Evolutionary conservation across 306 rosid genomes (phyloP).

Genomic region (Fragaria ananassa): DNA sequence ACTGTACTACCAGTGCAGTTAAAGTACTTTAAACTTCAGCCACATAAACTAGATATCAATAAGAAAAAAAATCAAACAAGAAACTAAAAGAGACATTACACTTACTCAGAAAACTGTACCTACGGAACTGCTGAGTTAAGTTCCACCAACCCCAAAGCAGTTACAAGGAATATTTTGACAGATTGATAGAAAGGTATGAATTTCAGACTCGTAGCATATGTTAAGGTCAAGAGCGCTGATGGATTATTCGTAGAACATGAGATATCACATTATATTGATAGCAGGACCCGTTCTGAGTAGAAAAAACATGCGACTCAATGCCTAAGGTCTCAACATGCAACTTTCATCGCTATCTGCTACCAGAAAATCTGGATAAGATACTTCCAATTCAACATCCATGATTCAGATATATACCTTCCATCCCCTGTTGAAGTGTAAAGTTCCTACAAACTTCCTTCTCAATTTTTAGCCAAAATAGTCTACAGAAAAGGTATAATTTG

Average conservation of each 20-base stretch:
- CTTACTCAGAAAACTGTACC: not conserved
- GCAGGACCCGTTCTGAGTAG: not conserved
- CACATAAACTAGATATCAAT: not conserved
- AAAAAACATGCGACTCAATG: not conserved
- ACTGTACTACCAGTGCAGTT: conserved; percentile 9
- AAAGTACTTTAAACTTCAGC: not conserved
- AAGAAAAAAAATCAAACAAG: not conserved
- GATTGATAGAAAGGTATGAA: not conserved
- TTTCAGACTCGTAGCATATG: not conserved
- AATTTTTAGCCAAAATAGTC: not conserved
- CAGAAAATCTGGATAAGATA: not conserved
- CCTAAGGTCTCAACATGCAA: not conserved
- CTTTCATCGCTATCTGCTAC: not conserved
- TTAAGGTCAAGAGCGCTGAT: not conserved
- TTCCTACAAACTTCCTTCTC: not conserved
- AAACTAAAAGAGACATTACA: not conserved
- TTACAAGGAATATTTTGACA: not conserved
- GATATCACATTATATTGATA: too few species aligned
- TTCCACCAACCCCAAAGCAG: not conserved
- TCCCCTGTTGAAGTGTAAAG: not conserved
- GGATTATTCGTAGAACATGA: too few species aligned
- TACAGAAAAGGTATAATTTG: not conserved
- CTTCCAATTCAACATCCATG: not conserved
- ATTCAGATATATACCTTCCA: not conserved
- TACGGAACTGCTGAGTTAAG: not conserved